Percentiles rank a stretch among this genome's conserved stretches.
Evolutionary conservation across 2,329 filamentous ascomycete species (phyloP).

Genomic region (Phialophora verrucosa): DNA sequence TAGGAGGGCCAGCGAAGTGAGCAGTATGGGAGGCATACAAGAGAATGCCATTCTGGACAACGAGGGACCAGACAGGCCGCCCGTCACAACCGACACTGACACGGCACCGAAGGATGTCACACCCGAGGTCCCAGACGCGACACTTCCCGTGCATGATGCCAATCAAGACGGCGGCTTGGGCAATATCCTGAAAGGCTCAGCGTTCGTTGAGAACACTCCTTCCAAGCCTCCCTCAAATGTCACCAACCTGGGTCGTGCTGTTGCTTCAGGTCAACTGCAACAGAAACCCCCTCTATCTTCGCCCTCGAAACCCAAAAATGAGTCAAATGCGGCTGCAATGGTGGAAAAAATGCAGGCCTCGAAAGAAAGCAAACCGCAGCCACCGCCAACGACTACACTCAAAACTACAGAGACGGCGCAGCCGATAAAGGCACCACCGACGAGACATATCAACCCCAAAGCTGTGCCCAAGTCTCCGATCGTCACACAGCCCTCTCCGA

Average conservation of each 20-base stretch:
- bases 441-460: constrained; percentile 30
- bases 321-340: constrained; percentile 28
- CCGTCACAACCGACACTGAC: constrained; percentile 44
- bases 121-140: neutral
- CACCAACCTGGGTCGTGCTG: constrained; percentile 21
- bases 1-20: constrained; percentile 48
- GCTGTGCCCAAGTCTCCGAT: constrained; percentile 27
- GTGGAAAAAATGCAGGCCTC: constrained; percentile 27
- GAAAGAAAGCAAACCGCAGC: constrained; percentile 22
- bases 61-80: constrained; percentile 14
- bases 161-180: constrained; percentile 35
- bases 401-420: constrained; percentile 32
- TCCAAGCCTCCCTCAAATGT: constrained; percentile 23
- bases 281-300: constrained; percentile 21
- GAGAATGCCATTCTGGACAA: constrained; percentile 35
- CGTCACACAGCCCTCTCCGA: constrained; percentile 30
- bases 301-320: constrained; percentile 28
- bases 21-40: constrained; percentile 38
- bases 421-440: constrained; percentile 31
- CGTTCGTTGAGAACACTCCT: constrained; percentile 39
- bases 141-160: constrained; percentile 4
- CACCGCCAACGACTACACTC: constrained; percentile 28
- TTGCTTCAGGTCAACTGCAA: constrained; percentile 21
- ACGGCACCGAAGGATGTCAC: constrained; percentile 32
- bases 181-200: constrained; percentile 43